Conservation (phyloP, 805 yeast genomes). For the Isabelozyma rhagii region DNA sequence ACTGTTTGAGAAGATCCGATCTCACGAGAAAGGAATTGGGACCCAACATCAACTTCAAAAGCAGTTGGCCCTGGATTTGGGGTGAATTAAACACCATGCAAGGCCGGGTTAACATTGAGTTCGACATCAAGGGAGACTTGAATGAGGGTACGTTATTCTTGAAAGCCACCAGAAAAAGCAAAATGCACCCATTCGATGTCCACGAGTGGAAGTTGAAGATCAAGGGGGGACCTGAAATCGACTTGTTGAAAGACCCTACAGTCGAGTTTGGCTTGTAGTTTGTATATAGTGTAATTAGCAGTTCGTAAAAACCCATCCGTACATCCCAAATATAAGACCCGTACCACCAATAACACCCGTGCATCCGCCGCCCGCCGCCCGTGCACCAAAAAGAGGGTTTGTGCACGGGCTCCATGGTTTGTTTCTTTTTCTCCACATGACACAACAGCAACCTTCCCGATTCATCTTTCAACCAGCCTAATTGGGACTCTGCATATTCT, state of each 20-base stretch:
- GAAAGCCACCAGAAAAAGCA: constrained; percentile 66
- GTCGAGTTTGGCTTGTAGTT: constrained; percentile 16
- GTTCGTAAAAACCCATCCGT: too few relatives aligned
- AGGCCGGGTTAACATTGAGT: constrained; percentile 74
- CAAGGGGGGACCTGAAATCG: constrained; percentile 15
- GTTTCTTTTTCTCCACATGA: too few relatives aligned
- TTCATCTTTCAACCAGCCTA: too few relatives aligned
- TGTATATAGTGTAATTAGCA: too few relatives aligned
- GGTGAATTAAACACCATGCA: constrained; percentile 83
- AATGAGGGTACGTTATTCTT: constrained; percentile 54
- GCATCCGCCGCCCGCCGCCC: too few relatives aligned
- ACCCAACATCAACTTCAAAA: constrained; percentile 67
- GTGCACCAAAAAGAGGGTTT: too few relatives aligned
- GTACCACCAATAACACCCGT: too few relatives aligned
- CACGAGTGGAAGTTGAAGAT: constrained; percentile 28
- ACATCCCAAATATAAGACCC: too few relatives aligned
- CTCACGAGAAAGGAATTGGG: constrained; percentile 66
- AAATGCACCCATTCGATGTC: constrained; percentile 44
- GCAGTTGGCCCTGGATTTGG: constrained; percentile 82
- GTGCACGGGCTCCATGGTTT: too few relatives aligned
- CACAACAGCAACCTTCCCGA: too few relatives aligned
- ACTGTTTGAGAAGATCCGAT: constrained; percentile 75
- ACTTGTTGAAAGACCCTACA: constrained; percentile 27
- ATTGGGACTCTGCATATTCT: too few relatives aligned
- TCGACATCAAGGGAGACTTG: constrained; percentile 66